These are phyloP conservation scores for Stenocarpella maydis DNA, from an alignment of 2,329 filamentous ascomycete genomes.

Conservation along the genomic window DNA sequence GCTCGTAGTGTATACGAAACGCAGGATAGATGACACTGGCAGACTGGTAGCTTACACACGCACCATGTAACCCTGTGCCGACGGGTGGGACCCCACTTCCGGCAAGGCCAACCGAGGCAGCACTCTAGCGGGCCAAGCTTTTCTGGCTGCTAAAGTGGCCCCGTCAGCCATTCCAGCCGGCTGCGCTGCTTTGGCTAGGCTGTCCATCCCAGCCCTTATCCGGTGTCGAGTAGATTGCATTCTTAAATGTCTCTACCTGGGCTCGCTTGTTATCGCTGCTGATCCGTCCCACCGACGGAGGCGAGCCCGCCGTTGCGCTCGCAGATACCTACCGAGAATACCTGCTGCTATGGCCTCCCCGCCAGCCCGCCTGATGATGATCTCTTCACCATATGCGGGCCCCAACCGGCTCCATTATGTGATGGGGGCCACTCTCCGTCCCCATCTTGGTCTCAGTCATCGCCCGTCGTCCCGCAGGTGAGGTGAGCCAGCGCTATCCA, in stretches of 20 bases:
- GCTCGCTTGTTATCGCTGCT: constrained; percentile 1
- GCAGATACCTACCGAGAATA: too few species aligned
- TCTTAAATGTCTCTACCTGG: not conserved
- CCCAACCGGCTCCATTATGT: too few species aligned
- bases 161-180: too few species aligned
- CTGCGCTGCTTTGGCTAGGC: not conserved
- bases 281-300: constrained; percentile 13
- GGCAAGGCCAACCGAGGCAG: constrained; percentile 14
- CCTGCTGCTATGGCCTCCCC: not conserved
- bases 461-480: constrained; percentile 3
- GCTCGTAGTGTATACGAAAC: too few species aligned
- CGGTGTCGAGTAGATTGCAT: constrained; percentile 17
- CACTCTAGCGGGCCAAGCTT: not conserved
- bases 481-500: constrained; percentile 13
- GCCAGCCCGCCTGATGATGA: constrained; percentile 1
- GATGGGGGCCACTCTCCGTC: not conserved
- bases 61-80: constrained; percentile 7
- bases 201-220: constrained; percentile 1
- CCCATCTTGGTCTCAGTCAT: constrained; percentile 8
- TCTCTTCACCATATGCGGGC: not conserved
- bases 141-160: not conserved
- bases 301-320: constrained; percentile 12
- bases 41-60: too few species aligned
- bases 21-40: too few species aligned
- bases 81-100: constrained; percentile 21